Percentiles rank a stretch among this genome's conserved stretches.
Conservation (phyloP, 2,329 filamentous ascomycete genomes). For the Arthrobotrys musiformis region DNA sequence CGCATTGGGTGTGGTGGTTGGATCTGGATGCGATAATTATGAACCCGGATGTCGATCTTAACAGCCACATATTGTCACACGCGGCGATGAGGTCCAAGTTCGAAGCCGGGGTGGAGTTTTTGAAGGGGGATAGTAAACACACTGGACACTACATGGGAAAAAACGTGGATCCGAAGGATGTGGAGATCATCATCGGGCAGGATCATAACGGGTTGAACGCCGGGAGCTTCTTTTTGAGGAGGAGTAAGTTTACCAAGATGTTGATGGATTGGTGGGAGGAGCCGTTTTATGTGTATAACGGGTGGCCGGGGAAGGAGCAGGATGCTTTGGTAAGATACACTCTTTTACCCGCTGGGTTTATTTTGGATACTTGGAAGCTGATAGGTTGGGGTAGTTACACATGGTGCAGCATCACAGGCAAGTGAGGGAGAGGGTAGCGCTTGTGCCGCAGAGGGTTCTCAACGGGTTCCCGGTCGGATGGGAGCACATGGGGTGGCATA, state of each 20-base stretch:
- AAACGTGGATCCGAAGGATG: constrained; percentile 59
- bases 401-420: constrained; percentile 62
- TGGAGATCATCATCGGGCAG: constrained; percentile 63
- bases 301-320: constrained; percentile 62
- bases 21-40: constrained; percentile 64
- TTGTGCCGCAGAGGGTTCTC: constrained; percentile 62
- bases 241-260: constrained; percentile 62
- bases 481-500: constrained; percentile 62
- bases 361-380: neutral
- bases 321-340: constrained; percentile 60
- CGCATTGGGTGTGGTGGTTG: constrained; percentile 64
- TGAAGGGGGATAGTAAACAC: constrained; percentile 58
- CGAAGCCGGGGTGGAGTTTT: constrained; percentile 58
- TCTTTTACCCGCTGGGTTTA: neutral
- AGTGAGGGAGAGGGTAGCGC: constrained; percentile 62
- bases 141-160: constrained; percentile 58
- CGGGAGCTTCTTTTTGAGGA: constrained; percentile 63
- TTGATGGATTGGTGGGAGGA: constrained; percentile 64
- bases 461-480: constrained; percentile 62
- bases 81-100: constrained; percentile 59
- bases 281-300: constrained; percentile 61
- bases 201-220: constrained; percentile 64
- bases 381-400: constrained; percentile 56
- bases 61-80: constrained; percentile 61
- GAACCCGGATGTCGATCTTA: constrained; percentile 61